Evolutionary conservation across 441 rosid species (phyloP), one percentile per base, ranked within the genome.

Genomic region (Eruca vesicaria): DNA sequence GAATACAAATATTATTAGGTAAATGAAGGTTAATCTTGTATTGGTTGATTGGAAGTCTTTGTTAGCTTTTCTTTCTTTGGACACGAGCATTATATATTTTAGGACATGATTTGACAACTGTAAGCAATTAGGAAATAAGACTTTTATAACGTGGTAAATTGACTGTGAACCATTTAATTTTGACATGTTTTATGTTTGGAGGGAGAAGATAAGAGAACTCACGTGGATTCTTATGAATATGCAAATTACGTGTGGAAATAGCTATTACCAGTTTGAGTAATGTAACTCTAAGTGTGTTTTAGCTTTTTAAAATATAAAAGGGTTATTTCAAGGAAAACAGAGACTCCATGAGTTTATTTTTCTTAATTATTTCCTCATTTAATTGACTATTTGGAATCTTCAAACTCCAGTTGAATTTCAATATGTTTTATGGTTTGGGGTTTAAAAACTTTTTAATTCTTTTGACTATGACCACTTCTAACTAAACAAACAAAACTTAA

Each of bases 201-300:
- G 56, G 58, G n/a, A n/a, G n/a, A 15, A 12, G 79, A 52, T 38
- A 66, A n/a, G n/a, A 20, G 20, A 19, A 73, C 11, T 80, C 85
- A 86, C 76, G 78, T 79, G 86, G 72, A 50, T 57, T 36, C 20
- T 76, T 28, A 28, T 66, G 58, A 68, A 66, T 73, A 73, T 29
- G 60, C 71, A 78, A 82, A 81, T 81, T 83, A 66, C 82, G 75
- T 79, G 81, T 65, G 23, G 48, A 72, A 61, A 18, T 73, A 61
- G 60, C 28, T 68, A 41, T 61, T 67, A 29, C 77, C 38, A 29
- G 36, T 41, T 78, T 72, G 23, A 67, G 66, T 77, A 45, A 63
- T 38, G 21, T 76, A 23, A 69, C 23, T 64, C 45, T 0, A 45
- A 71, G 58, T 7, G 1, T 6, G 32, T 18, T 43, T 18, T 38